Percentiles rank a stretch among this genome's conserved stretches.
These are phyloP conservation scores for Aquilaria malaccensis DNA, from an alignment of 345 rosid genomes.

Conservation along the genomic window DNA sequence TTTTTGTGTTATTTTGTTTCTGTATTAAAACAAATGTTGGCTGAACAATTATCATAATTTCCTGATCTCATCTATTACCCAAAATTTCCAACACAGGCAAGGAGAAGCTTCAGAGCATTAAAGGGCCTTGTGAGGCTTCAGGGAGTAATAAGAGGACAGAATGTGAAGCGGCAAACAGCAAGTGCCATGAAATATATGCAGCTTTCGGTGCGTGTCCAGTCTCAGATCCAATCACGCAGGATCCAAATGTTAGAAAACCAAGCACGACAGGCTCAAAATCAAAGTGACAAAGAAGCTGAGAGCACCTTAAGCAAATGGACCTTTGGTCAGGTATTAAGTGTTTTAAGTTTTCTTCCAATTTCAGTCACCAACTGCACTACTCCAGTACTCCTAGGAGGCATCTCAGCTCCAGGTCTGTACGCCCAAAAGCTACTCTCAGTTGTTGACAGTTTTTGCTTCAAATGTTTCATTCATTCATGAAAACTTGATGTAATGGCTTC, in stretches of 20 bases:
- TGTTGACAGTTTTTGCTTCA: too few relatives aligned
- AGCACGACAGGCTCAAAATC: constrained; percentile 52
- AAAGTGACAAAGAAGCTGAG: constrained; percentile 43
- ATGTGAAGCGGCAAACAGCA: constrained; percentile 77
- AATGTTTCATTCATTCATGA: neutral
- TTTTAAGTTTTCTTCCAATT: constrained; percentile 16
- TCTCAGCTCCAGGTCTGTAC: too few relatives aligned
- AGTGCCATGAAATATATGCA: constrained; percentile 97
- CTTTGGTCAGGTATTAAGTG: constrained; percentile 26
- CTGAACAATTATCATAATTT: too few relatives aligned
- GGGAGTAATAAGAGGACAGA: constrained; percentile 89
- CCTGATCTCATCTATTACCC: too few relatives aligned
- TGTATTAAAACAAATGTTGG: too few relatives aligned
- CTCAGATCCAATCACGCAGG: constrained; percentile 94
- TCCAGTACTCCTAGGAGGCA: neutral
- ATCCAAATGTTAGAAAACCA: constrained; percentile 82
- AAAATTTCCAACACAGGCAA: constrained; percentile 44
- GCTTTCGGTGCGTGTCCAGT: constrained; percentile 80
- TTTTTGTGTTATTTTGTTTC: too few relatives aligned
- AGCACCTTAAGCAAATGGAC: constrained; percentile 60
- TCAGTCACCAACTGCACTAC: neutral
- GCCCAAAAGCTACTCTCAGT: too few relatives aligned
- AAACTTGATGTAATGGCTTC: neutral
- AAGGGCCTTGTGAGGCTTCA: constrained; percentile 97
- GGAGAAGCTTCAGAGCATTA: constrained; percentile 85